Evolutionary conservation across 352 stramenopile genomes (phyloP).

Genomic region (Globisporangium viniferum): DNA sequence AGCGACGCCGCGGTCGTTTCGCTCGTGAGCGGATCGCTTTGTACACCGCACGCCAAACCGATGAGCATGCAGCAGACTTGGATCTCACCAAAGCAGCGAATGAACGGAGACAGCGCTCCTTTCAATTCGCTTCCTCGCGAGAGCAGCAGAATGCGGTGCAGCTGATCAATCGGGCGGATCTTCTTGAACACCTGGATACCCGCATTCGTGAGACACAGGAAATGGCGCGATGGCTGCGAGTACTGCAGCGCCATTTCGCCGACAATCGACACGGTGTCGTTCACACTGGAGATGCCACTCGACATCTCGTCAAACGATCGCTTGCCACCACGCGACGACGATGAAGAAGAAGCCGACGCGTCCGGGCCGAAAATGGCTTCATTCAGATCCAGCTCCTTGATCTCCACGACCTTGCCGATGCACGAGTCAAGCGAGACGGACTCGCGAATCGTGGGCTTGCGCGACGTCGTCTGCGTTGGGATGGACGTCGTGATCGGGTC

Average conservation of each 20-base stretch:
- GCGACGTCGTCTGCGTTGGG: constrained; percentile 40
- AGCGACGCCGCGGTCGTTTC: constrained; percentile 55
- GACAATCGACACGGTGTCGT: constrained; percentile 39
- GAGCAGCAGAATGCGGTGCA: constrained; percentile 73
- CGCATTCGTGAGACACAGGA: constrained; percentile 81
- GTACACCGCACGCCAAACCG: constrained; percentile 79
- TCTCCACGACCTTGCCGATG: constrained; percentile 81
- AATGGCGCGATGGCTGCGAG: constrained; percentile 73
- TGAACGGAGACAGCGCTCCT: constrained; percentile 61
- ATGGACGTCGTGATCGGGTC: constrained; percentile 76
- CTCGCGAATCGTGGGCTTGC: constrained; percentile 73
- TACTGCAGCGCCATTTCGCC: constrained; percentile 86
- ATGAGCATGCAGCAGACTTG: constrained; percentile 90
- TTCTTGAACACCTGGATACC: constrained; percentile 91
- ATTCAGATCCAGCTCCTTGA: constrained; percentile 60
- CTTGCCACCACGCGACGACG: constrained; percentile 32
- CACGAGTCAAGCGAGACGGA: constrained; percentile 72
- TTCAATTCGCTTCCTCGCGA: constrained; percentile 70
- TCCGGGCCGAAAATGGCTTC: constrained; percentile 9
- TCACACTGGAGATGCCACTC: constrained; percentile 25
- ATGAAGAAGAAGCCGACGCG: constrained; percentile 8
- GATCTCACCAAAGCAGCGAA: constrained; percentile 79
- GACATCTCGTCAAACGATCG: constrained; percentile 80
- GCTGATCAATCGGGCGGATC: constrained; percentile 84
- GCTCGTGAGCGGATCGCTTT: constrained; percentile 65